phyloP scores from a whole-genome alignment of 495 filamentous ascomycete species.

The Trypethelium eluteriae region DNA sequence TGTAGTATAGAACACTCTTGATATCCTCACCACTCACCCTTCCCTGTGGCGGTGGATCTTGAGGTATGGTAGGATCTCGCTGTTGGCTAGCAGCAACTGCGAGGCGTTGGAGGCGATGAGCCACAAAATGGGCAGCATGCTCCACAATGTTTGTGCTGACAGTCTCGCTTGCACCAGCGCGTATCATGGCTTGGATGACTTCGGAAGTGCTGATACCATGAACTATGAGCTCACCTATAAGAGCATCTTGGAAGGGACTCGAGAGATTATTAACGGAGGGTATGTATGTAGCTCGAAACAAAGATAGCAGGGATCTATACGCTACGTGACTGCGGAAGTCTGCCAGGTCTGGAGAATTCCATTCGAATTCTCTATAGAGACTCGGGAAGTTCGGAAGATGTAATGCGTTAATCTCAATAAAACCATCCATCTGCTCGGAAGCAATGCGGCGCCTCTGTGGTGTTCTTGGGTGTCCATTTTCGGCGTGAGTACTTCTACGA shows the following conservation, averaged over 20 bases:
- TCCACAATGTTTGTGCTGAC: background rate
- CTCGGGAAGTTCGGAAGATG: background rate
- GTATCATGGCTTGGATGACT: background rate
- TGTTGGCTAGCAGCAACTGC: background rate
- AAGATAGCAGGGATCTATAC: background rate
- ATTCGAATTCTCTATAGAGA: background rate
- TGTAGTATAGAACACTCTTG: slow-evolving; percentile 38
- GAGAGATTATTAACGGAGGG: background rate
- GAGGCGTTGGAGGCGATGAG: slow-evolving; percentile 3
- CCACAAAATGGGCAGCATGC: background rate
- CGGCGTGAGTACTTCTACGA: background rate
- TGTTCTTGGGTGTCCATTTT: background rate
- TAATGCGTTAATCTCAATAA: background rate
- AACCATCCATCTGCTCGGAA: background rate
- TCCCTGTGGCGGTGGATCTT: slow-evolving; percentile 39
- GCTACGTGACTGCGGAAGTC: background rate
- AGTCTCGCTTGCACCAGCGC: background rate
- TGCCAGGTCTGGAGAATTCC: background rate
- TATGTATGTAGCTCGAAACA: background rate
- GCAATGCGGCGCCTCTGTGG: background rate
- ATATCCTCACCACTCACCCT: slow-evolving; percentile 29
- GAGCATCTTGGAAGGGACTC: background rate
- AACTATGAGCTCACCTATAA: background rate
- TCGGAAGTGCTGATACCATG: background rate
- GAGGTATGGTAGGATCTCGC: slow-evolving; percentile 47